Percentiles rank a stretch among this genome's conserved stretches.
Evolutionary conservation across 192 early-diverging fungal species (phyloP).

Genomic region (Rhizophlyctis rosea): DNA sequence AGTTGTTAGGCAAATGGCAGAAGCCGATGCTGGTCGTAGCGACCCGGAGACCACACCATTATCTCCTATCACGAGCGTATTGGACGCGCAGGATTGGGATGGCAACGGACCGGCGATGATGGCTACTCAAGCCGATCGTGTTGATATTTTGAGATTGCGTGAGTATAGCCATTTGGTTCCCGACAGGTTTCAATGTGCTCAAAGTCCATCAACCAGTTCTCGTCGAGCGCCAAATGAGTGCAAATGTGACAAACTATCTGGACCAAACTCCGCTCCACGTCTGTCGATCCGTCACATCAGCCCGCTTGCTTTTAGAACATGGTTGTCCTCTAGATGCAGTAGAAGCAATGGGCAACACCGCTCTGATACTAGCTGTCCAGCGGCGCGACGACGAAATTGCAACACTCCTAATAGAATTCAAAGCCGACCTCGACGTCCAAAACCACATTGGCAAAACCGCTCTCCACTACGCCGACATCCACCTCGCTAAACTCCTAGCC

Average conservation of each 20-base stretch:
- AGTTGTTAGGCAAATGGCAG: neutral
- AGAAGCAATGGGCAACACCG: neutral
- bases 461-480: neutral
- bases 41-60: neutral
- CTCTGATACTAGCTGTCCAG: neutral
- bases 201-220: no score
- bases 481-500: neutral
- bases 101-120: slow-evolving; percentile 15
- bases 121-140: no score
- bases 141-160: no score
- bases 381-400: neutral
- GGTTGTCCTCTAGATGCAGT: no score
- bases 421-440: neutral
- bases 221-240: neutral
- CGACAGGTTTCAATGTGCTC: no score
- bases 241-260: slow-evolving; percentile 19
- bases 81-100: slow-evolving; percentile 10
- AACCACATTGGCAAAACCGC: slow-evolving; percentile 21
- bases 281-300: no score
- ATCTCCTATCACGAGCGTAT: neutral
- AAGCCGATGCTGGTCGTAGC: neutral
- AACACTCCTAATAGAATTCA: neutral
- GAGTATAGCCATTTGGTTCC: no score
- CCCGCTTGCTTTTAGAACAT: no score
- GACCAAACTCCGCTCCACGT: slow-evolving; percentile 25